Evolutionary conservation across 208 protist species (phyloP).

Genomic region (Acanthamoeba triangularis): DNA sequence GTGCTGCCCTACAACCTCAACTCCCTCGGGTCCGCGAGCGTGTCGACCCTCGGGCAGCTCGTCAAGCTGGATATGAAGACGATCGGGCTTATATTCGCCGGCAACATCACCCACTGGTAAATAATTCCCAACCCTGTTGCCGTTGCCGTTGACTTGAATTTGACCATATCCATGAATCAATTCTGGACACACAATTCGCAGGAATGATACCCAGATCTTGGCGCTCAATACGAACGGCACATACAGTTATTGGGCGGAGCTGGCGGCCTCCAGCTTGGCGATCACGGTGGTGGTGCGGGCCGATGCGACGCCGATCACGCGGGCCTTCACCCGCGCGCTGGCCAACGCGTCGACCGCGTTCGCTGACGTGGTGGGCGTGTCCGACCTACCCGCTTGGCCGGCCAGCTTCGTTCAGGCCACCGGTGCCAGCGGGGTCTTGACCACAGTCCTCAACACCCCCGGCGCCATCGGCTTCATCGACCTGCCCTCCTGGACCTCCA

Average conservation of each 20-base stretch:
- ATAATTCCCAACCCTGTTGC: neutral
- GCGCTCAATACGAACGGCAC: neutral
- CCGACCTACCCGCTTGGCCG: neutral
- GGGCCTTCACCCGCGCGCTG: conserved; percentile 17
- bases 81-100: neutral
- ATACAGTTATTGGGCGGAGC: neutral
- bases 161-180: too few species aligned
- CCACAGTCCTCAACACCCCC: neutral
- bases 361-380: neutral
- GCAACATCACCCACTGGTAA: conserved; percentile 49
- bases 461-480: neutral
- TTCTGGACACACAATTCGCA: neutral
- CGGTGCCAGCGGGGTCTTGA: neutral
- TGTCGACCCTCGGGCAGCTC: neutral
- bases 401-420: neutral
- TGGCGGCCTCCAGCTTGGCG: neutral
- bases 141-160: too few species aligned
- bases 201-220: neutral
- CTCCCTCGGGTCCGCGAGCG: neutral
- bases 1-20: conserved; percentile 1
- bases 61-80: neutral
- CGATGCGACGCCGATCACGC: neutral
- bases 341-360: neutral
- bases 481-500: neutral
- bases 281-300: neutral